A percentile compares a stretch with the other conserved stretches of the same genome.
Evolutionary conservation across 768 basidiomycete species (phyloP).

Genomic region (Pulveroboletus sp.): DNA sequence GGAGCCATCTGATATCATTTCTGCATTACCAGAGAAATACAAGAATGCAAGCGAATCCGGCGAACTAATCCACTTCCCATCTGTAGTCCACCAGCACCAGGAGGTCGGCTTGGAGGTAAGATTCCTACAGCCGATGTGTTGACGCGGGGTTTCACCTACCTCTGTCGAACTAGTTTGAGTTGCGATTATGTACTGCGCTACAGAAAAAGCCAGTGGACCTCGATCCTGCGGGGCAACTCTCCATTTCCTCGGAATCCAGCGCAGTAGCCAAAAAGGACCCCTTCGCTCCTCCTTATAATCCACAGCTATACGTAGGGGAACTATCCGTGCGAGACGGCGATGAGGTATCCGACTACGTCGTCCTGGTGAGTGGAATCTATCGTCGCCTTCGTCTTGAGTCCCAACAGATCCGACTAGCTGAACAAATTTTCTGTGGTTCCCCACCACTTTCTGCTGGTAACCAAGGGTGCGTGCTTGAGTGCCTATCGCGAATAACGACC

Average conservation of each 20-base stretch:
- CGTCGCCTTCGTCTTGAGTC: neutral
- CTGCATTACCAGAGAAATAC: conserved; percentile 49
- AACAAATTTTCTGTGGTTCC: conserved; percentile 86
- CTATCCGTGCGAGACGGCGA: conserved; percentile 47
- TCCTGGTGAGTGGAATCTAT: conserved; percentile 51
- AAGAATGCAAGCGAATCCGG: conserved; percentile 56
- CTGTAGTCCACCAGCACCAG: conserved; percentile 52
- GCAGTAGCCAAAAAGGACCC: conserved; percentile 47
- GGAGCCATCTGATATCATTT: conserved; percentile 46
- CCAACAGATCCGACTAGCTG: conserved; percentile 42
- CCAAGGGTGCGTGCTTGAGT: conserved; percentile 56
- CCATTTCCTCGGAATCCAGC: conserved; percentile 21
- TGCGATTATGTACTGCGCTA: conserved; percentile 80
- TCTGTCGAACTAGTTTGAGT: conserved; percentile 60
- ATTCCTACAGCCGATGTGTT: neutral
- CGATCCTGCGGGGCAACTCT: conserved; percentile 37
- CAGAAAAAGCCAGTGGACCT: conserved; percentile 66
- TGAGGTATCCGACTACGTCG: conserved; percentile 54
- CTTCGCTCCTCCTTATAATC: conserved; percentile 82
- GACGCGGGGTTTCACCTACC: neutral
- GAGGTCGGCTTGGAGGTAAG: conserved; percentile 65
- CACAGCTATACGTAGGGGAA: conserved; percentile 71
- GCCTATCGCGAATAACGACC: neutral
- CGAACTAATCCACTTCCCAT: conserved; percentile 77
- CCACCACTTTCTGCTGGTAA: conserved; percentile 81